Conservation (phyloP, 2,329 filamentous ascomycete genomes). For the Cladosporium sp. region DNA sequence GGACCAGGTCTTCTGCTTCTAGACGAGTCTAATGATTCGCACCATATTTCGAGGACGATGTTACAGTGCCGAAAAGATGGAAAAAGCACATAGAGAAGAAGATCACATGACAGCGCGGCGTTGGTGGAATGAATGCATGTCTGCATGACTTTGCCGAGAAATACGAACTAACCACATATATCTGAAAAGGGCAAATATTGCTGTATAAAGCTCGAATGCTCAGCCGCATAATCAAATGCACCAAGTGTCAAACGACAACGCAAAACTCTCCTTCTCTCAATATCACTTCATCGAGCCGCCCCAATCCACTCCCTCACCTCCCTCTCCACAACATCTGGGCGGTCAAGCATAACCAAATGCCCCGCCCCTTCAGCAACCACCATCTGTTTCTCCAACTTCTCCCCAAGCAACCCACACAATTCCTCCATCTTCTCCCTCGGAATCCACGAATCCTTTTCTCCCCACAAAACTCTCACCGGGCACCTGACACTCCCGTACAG, state of each 20-base stretch:
- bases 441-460: slow-evolving; percentile 42
- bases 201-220: too few species aligned
- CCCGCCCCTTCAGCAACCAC: slow-evolving; percentile 40
- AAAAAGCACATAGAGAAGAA: slow-evolving; percentile 7
- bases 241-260: too few species aligned
- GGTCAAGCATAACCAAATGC: slow-evolving; percentile 45
- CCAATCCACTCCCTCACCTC: slow-evolving; percentile 36
- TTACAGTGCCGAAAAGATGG: not conserved
- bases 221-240: too few species aligned
- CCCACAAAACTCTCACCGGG: slow-evolving; percentile 43
- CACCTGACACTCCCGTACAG: slow-evolving; percentile 12
- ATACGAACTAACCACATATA: not conserved
- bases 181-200: not conserved
- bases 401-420: slow-evolving; percentile 29
- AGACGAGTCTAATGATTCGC: slow-evolving; percentile 13
- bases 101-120: slow-evolving; percentile 5
- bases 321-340: slow-evolving; percentile 35
- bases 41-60: not conserved
- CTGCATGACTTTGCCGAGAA: not conserved
- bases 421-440: slow-evolving; percentile 36
- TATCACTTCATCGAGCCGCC: not conserved
- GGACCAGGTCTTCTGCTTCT: slow-evolving; percentile 97
- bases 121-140: not conserved
- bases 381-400: slow-evolving; percentile 30
- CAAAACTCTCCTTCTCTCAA: not conserved